Percentiles rank a stretch among this genome's conserved stretches.
Conservation (phyloP, 139 green algal species). For the Picochlorum sp. region DNA sequence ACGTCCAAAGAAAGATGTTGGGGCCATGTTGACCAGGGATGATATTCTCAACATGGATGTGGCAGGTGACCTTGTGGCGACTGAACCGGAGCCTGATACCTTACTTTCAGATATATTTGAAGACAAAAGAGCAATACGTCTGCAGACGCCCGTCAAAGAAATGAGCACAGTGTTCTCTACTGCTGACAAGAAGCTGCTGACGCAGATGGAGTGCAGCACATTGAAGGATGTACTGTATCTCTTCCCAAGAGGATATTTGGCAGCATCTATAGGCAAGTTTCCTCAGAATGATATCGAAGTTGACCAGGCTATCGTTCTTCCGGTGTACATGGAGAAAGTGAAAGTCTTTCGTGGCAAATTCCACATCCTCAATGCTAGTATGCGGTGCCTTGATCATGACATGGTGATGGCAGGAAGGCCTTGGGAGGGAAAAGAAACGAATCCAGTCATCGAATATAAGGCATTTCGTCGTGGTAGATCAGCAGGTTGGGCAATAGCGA, state of each 20-base stretch:
- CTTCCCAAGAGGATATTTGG: conserved; percentile 33
- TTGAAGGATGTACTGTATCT: conserved; percentile 33
- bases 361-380: neutral
- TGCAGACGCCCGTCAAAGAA: neutral
- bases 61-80: neutral
- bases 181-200: conserved; percentile 13
- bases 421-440: neutral
- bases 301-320: neutral
- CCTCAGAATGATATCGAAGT: neutral
- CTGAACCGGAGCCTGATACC: neutral
- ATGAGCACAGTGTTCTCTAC: neutral
- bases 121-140: neutral
- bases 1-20: no score
- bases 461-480: neutral
- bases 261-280: conserved; percentile 16
- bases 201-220: conserved; percentile 15
- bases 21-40: no score
- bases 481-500: neutral
- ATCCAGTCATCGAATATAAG: neutral
- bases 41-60: neutral
- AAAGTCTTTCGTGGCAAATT: conserved; percentile 8
- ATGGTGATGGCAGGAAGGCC: neutral
- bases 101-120: no score
- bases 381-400: neutral
- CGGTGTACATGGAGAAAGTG: conserved; percentile 6